phyloP scores from a whole-genome alignment of 257 asterid species.

The Gentiana macrophylla region DNA sequence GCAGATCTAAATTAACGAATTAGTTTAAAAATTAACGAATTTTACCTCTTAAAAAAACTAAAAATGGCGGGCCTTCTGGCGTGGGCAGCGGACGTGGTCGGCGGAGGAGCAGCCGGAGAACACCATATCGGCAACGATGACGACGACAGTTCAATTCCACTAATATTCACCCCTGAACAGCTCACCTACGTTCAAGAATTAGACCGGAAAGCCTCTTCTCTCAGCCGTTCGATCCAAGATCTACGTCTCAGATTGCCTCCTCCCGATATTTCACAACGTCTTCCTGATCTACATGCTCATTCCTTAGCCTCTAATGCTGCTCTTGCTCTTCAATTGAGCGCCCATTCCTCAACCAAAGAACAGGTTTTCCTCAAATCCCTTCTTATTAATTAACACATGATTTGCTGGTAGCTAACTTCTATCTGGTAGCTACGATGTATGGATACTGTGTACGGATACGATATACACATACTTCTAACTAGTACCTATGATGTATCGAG shows the following conservation, averaged over 20 bases:
- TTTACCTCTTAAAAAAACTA: background rate
- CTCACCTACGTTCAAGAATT: conserved; percentile 52
- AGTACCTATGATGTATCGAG: too few species aligned
- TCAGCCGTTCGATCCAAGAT: conserved; percentile 91
- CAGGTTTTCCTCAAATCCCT: conserved; percentile 29
- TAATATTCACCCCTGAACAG: conserved; percentile 76
- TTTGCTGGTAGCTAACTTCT: background rate
- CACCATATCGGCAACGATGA: conserved; percentile 37
- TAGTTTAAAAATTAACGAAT: background rate
- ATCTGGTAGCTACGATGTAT: background rate
- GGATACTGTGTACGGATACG: background rate
- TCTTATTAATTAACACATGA: background rate
- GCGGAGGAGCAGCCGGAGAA: conserved; percentile 40
- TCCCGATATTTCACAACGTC: conserved; percentile 85
- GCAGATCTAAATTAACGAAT: too few species aligned
- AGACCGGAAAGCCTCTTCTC: conserved; percentile 51
- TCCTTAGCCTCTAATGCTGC: conserved; percentile 86
- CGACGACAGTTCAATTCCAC: conserved; percentile 54
- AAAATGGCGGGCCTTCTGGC: conserved; percentile 90
- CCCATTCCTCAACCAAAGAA: conserved; percentile 89
- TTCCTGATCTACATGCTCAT: conserved; percentile 94
- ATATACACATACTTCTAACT: too few species aligned
- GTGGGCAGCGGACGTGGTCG: conserved; percentile 99
- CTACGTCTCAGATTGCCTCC: conserved; percentile 89
- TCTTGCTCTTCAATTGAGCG: conserved; percentile 78